These are phyloP conservation scores for Neocucurbitaria cava DNA, from an alignment of 2,329 filamentous ascomycete genomes.

Conservation along the genomic window DNA sequence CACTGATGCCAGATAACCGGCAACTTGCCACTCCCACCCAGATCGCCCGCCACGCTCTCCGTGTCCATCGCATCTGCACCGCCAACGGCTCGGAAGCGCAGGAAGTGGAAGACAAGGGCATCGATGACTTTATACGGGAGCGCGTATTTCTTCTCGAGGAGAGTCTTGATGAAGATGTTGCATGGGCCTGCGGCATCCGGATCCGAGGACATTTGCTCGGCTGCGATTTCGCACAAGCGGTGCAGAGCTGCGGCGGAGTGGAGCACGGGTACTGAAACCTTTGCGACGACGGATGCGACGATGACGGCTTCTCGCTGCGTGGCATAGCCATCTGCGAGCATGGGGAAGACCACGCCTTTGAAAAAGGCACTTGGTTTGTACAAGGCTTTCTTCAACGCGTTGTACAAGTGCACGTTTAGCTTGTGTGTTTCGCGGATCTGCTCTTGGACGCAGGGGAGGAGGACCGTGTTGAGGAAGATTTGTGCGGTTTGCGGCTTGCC, in stretches of 20 bases:
- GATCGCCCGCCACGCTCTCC: constrained; percentile 41
- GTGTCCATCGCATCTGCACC: constrained; percentile 63
- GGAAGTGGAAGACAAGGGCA: constrained; percentile 93
- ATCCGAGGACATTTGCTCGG: constrained; percentile 82
- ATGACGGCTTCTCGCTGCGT: constrained; percentile 92
- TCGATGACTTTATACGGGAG: constrained; percentile 95
- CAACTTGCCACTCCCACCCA: constrained; percentile 67
- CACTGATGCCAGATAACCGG: constrained; percentile 98
- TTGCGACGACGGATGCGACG: constrained; percentile 81
- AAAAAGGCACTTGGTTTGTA: constrained; percentile 97
- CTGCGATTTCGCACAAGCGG: constrained; percentile 90
- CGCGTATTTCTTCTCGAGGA: constrained; percentile 97
- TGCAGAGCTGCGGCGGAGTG: constrained; percentile 93
- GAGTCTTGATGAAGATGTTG: constrained; percentile 91
- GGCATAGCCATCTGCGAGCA: constrained; percentile 85
- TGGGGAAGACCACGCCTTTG: constrained; percentile 92
- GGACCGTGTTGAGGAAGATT: constrained; percentile 83
- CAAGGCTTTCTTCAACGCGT: constrained; percentile 86
- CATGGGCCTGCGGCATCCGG: constrained; percentile 89
- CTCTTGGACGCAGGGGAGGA: constrained; percentile 89
- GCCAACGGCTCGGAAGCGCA: constrained; percentile 80
- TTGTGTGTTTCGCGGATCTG: constrained; percentile 95
- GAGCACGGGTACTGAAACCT: constrained; percentile 86
- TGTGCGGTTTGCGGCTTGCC: constrained; percentile 81
- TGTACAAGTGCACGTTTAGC: constrained; percentile 94